phyloP scores from a whole-genome alignment of 176 grass and related monocot genomes.

The Zoysia pacifica region DNA sequence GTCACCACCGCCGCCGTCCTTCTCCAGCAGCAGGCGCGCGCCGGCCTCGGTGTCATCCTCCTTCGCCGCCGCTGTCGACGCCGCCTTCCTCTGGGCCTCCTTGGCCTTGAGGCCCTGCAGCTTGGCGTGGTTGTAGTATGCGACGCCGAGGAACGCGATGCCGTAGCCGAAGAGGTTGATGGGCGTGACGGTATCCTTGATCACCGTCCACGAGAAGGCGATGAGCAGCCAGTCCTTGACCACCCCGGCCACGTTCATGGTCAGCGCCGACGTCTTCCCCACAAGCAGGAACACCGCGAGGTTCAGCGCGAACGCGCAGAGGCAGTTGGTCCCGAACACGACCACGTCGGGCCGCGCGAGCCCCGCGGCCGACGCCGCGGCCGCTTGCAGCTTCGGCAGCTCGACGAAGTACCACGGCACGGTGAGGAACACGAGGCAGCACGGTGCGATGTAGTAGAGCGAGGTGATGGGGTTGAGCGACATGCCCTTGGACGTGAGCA shows the following conservation, averaged over 20 bases:
- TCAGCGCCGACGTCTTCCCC: constrained; percentile 89
- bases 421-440: constrained; percentile 7
- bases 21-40: constrained; percentile 41
- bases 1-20: background rate
- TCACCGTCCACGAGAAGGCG: constrained; percentile 89
- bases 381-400: constrained; percentile 52
- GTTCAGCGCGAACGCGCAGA: constrained; percentile 85
- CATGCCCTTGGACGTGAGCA: background rate
- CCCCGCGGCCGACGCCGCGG: background rate
- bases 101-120: constrained; percentile 75
- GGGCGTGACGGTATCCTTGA: constrained; percentile 69
- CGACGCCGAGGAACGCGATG: constrained; percentile 86
- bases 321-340: constrained; percentile 75
- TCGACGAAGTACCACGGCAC: constrained; percentile 77
- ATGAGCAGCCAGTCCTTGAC: constrained; percentile 94
- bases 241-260: constrained; percentile 89
- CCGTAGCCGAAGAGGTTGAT: constrained; percentile 79
- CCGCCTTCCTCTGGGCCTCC: constrained; percentile 66
- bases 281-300: constrained; percentile 86
- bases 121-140: constrained; percentile 84
- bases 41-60: constrained; percentile 48
- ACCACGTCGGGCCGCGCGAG: constrained; percentile 45
- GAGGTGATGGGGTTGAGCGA: constrained; percentile 3
- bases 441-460: background rate
- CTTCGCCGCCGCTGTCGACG: background rate